Percentiles rank a stretch among this genome's conserved stretches.
Evolutionary conservation across 1,139 yeast species (phyloP).

Genomic region (Protomyces gravidus): DNA sequence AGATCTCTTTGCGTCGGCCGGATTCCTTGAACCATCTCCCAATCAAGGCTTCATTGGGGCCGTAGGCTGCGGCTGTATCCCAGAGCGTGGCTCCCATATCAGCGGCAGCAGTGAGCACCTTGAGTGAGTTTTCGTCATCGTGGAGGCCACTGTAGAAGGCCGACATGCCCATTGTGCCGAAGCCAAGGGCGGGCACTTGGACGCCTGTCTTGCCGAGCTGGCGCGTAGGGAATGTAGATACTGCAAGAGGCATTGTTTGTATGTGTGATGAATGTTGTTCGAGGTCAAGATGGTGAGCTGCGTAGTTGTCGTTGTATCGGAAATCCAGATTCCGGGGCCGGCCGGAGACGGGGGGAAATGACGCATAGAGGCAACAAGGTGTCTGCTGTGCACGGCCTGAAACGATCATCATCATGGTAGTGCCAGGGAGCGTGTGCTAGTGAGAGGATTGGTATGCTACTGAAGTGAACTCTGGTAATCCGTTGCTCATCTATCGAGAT

Average conservation of each 20-base stretch:
- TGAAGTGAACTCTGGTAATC: no score
- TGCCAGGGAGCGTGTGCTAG: no score
- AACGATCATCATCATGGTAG: no score
- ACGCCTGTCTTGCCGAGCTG: slow-evolving; percentile 10
- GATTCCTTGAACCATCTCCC: slow-evolving; percentile 34
- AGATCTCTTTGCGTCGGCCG: slow-evolving; percentile 33
- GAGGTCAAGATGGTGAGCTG: background rate
- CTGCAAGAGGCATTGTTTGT: background rate
- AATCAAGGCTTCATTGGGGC: slow-evolving; percentile 33
- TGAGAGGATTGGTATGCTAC: no score
- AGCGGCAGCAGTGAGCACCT: slow-evolving; percentile 17
- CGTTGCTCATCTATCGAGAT: no score
- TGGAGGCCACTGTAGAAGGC: slow-evolving; percentile 22
- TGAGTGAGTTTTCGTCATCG: slow-evolving; percentile 16
- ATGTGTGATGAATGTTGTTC: background rate
- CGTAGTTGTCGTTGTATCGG: background rate
- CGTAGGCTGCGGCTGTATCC: slow-evolving; percentile 34
- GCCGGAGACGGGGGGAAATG: no score
- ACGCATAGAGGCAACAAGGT: no score
- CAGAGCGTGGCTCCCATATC: slow-evolving; percentile 30
- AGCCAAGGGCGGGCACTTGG: slow-evolving; percentile 24
- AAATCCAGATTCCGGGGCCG: background rate
- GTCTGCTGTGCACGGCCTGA: no score
- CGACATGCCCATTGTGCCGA: slow-evolving; percentile 29
- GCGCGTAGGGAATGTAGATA: slow-evolving; percentile 2